Base-by-base conservation (phyloP, 768 basidiomycete species). In the Roridomyces roridus region DNA sequence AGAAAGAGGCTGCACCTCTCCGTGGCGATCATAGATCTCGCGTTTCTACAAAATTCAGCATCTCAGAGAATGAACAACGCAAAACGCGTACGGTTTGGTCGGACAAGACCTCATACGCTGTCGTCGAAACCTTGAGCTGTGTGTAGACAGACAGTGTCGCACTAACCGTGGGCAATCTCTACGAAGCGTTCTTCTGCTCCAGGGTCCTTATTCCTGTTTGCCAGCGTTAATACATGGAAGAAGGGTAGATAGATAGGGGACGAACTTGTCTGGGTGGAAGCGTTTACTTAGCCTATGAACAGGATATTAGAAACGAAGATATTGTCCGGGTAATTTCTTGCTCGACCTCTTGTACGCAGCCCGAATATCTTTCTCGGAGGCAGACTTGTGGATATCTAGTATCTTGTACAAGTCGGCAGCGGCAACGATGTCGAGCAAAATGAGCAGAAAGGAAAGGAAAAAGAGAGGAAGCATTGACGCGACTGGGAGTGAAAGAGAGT, bases 21-120 rank as follows among this genome's bases (percentile, higher is more conserved):
- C 96, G 75, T 95, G 88, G 55, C 88, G 83, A 72, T 98, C 97
- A 72, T 98, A 99, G 60, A 96, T 92, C 76, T 85, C 82, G 26
- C 92, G 88, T 89, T 94, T 96, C 91, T 96, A 49, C 68, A 4
- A 57, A 15, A 15, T 34, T 59, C 51, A 57, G 56, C 56, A 43
- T 41, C 24, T 40, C 24, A n/a, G 28, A n/a, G n/a, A 34, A 10
- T 36, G 29, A 12, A 18, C 31, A 47, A 2, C 24, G 65, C 86
- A 65, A 35, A 47, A 2, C 24, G 65, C 86, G 65, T 62, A 94
- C 93, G 62, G 85, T 85, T 2, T 83, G 49, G 68, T 98, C 94
- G 7, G 94, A 95, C 25, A 99, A 80, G n/a, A 96, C 85, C 72
- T 98, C 96, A 65, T 98, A 99, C 8, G 96, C 97, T 88, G 60